Conservation (phyloP, 352 stramenopile genomes). For the Pythium utonaiense region DNA sequence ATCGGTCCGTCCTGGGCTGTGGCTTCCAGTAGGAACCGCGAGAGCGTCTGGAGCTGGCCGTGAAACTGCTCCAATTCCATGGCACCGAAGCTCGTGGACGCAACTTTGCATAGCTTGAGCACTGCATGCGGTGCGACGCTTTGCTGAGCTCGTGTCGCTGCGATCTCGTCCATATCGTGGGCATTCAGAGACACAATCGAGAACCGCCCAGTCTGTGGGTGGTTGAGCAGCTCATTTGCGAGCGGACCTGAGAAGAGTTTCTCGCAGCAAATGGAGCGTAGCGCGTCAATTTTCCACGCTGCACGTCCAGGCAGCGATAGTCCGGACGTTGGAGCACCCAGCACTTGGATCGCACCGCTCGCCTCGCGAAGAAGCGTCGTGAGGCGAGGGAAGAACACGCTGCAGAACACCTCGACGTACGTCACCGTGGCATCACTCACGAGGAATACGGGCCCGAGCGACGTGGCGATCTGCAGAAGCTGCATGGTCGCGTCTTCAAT, state of each 20-base stretch:
- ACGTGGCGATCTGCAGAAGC: slow-evolving; percentile 14
- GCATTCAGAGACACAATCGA: slow-evolving; percentile 14
- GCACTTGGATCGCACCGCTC: slow-evolving; percentile 11
- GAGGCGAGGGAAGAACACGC: slow-evolving; percentile 18
- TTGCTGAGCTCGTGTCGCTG: slow-evolving; percentile 6
- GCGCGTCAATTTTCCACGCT: slow-evolving; percentile 11
- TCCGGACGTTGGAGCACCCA: not conserved
- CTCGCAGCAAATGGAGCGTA: slow-evolving; percentile 14
- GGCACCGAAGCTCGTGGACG: slow-evolving; percentile 14
- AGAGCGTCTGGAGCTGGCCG: slow-evolving; percentile 29
- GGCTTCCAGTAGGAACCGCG: slow-evolving; percentile 28
- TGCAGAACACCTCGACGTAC: slow-evolving; percentile 21
- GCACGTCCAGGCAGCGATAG: slow-evolving; percentile 12
- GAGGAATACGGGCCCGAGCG: slow-evolving; percentile 18
- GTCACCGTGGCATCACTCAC: slow-evolving; percentile 19
- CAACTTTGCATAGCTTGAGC: slow-evolving; percentile 20
- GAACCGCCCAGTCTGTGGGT: slow-evolving; percentile 17
- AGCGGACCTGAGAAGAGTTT: slow-evolving; percentile 14
- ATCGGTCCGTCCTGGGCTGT: slow-evolving; percentile 22
- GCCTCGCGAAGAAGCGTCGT: slow-evolving; percentile 14
- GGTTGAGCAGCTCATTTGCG: slow-evolving; percentile 12
- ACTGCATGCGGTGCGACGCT: slow-evolving; percentile 16
- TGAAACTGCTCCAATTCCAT: slow-evolving; percentile 33
- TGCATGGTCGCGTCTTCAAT: slow-evolving; percentile 18
- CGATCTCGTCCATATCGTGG: slow-evolving; percentile 19